Percentiles rank a stretch among this genome's conserved stretches.
These are phyloP conservation scores for Lavandula angustifolia DNA, from an alignment of 257 asterid species.

Conservation along the genomic window DNA sequence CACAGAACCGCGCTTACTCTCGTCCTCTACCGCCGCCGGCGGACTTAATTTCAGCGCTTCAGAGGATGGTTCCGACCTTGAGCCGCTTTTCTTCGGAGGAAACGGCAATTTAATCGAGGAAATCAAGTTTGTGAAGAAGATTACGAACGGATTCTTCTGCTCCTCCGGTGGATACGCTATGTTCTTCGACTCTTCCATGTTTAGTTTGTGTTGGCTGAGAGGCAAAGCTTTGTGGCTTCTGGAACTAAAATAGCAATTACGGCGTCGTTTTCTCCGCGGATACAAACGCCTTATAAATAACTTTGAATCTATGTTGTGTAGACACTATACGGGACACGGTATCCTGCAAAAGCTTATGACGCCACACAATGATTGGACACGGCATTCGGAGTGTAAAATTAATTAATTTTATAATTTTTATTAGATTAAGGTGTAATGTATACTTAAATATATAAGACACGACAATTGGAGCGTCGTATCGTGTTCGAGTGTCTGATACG, in stretches of 20 bases:
- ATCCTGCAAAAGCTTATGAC: no score
- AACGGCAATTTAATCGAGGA: slow-evolving; percentile 50
- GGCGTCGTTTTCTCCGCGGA: slow-evolving; percentile 22
- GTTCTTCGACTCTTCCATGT: slow-evolving; percentile 39
- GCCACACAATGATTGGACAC: no score
- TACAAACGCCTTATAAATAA: no score
- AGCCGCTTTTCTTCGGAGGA: slow-evolving; percentile 32
- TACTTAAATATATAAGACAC: no score
- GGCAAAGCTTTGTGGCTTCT: slow-evolving; percentile 30
- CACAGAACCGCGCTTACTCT: slow-evolving; percentile 33
- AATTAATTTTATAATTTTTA: no score
- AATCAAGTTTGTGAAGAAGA: slow-evolving; percentile 48
- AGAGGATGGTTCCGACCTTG: slow-evolving; percentile 30
- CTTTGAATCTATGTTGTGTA: no score
- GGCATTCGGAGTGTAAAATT: no score
- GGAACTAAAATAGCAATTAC: slow-evolving; percentile 26
- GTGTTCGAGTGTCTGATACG: no score
- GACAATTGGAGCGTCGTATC: no score
- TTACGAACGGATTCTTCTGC: slow-evolving; percentile 49
- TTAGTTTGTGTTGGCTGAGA: slow-evolving; percentile 27
- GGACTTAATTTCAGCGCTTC: slow-evolving; percentile 24
- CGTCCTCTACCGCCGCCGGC: slow-evolving; percentile 28
- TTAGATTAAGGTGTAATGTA: no score
- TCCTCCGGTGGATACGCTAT: slow-evolving; percentile 12
- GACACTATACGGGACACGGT: no score